phyloP scores from a whole-genome alignment of 2,329 filamentous ascomycete species.

The Aspergillus chevalieri region DNA sequence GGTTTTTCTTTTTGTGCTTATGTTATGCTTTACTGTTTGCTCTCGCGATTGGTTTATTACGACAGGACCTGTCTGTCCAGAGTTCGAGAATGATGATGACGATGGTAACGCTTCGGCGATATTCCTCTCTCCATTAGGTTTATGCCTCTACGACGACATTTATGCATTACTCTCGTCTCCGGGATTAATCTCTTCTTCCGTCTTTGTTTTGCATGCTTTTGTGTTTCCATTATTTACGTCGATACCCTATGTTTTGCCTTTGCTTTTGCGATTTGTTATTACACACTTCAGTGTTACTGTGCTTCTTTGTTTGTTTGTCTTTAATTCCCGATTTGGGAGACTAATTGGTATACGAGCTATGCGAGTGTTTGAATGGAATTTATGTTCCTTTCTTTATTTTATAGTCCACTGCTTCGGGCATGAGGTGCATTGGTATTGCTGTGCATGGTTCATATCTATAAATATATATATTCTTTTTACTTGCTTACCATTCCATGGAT shows the following conservation, averaged over 20 bases:
- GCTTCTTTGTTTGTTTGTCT: background rate
- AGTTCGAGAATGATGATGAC: conserved; percentile 8
- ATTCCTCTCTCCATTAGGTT: background rate
- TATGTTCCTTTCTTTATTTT: background rate
- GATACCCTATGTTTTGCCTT: conserved; percentile 27
- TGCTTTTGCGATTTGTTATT: conserved; percentile 5
- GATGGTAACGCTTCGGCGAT: conserved; percentile 4
- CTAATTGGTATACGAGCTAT: too few relatives aligned
- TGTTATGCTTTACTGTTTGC: conserved; percentile 11
- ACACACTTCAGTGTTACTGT: background rate
- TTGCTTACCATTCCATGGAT: background rate
- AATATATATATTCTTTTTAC: background rate
- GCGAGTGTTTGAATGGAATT: too few relatives aligned
- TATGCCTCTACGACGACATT: background rate
- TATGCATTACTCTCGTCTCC: conserved; percentile 7
- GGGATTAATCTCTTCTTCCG: conserved; percentile 7
- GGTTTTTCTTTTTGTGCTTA: conserved; percentile 26
- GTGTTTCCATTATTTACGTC: conserved; percentile 26
- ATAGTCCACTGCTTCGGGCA: background rate
- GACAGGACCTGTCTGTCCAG: conserved; percentile 8
- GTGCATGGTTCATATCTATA: background rate
- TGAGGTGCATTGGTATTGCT: background rate
- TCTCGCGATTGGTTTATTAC: conserved; percentile 10
- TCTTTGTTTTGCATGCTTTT: conserved; percentile 14
- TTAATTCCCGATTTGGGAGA: background rate